Conservation (phyloP, 2,329 filamentous ascomycete genomes). For the Ploettnerulaceae sp. region DNA sequence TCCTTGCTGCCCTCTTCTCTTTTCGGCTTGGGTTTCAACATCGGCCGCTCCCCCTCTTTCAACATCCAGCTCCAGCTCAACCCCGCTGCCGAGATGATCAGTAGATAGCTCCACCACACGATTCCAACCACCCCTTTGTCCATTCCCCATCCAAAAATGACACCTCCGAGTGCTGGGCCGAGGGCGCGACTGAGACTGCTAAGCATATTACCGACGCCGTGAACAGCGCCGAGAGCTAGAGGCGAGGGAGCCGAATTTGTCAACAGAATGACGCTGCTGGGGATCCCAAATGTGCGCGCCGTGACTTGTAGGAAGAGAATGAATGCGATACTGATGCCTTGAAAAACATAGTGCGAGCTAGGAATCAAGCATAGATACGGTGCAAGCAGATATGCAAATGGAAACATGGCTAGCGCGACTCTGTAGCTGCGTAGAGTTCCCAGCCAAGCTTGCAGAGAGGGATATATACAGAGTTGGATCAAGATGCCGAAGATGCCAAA, state of each 20-base stretch:
- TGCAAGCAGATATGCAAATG: slow-evolving; percentile 62
- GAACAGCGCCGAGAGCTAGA: slow-evolving; percentile 50
- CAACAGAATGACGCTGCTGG: slow-evolving; percentile 53
- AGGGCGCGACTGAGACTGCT: slow-evolving; percentile 44
- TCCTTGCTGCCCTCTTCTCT: too few relatives aligned
- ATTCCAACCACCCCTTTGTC: slow-evolving; percentile 30
- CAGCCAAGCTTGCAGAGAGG: slow-evolving; percentile 57
- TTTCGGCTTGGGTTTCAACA: neutral
- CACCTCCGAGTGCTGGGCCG: slow-evolving; percentile 46
- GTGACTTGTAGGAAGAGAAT: slow-evolving; percentile 66
- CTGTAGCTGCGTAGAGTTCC: slow-evolving; percentile 65
- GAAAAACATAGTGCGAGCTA: slow-evolving; percentile 36
- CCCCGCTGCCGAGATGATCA: slow-evolving; percentile 38
- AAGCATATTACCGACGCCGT: slow-evolving; percentile 48
- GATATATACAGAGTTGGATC: slow-evolving; percentile 68
- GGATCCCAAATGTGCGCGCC: slow-evolving; percentile 63
- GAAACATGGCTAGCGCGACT: slow-evolving; percentile 63
- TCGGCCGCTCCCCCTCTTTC: slow-evolving; percentile 17
- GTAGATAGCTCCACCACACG: slow-evolving; percentile 30
- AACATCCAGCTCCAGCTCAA: slow-evolving; percentile 25
- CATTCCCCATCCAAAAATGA: slow-evolving; percentile 28
- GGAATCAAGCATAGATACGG: slow-evolving; percentile 64
- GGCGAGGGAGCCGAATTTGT: slow-evolving; percentile 56
- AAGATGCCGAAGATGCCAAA: slow-evolving; percentile 65
- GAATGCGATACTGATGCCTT: slow-evolving; percentile 49